Evolutionary conservation across 164 flowering plant genomes (phyloP).

Genomic region (Dillenia turbinata): DNA sequence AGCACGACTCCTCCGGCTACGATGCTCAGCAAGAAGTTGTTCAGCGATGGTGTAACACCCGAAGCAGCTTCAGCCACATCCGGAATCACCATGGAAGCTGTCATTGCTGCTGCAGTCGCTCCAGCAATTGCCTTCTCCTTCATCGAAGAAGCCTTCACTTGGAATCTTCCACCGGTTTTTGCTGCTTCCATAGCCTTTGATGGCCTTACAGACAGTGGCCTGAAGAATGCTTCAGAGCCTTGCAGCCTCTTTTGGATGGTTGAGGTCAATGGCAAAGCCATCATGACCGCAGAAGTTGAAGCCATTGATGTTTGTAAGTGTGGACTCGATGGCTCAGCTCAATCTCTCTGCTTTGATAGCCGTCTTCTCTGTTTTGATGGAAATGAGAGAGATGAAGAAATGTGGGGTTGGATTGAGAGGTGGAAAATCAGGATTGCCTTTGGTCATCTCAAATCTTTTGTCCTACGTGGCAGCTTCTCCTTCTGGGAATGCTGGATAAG

Average conservation of each 20-base stretch:
- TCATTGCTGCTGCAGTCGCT: conserved; percentile 53
- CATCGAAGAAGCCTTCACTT: conserved; percentile 48
- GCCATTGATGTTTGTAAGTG: conserved; percentile 35
- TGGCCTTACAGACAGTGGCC: conserved; percentile 41
- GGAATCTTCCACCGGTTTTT: conserved; percentile 25
- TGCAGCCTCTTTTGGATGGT: conserved; percentile 33
- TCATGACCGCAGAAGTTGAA: conserved; percentile 49
- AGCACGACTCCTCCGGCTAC: conserved; percentile 72
- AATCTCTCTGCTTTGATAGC: background rate
- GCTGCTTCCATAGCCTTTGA: conserved; percentile 19
- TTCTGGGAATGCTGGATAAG: conserved; percentile 17
- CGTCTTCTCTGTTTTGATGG: background rate
- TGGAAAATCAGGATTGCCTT: conserved; percentile 14
- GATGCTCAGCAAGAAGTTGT: conserved; percentile 86
- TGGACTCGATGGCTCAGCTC: too few relatives aligned
- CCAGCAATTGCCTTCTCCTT: conserved; percentile 71
- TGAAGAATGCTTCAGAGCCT: conserved; percentile 40
- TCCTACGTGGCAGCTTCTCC: conserved; percentile 28
- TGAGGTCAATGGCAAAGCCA: conserved; percentile 46
- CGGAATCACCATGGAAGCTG: conserved; percentile 59
- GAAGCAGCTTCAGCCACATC: conserved; percentile 74
- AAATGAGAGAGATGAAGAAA: conserved; percentile 1
- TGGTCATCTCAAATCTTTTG: background rate
- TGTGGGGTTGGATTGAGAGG: conserved; percentile 13
- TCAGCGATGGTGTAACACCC: conserved; percentile 62